Percentiles rank a stretch among this genome's conserved stretches.
Evolutionary conservation across 2,329 filamentous ascomycete genomes (phyloP).

Genomic region (Penicillium sp.): DNA sequence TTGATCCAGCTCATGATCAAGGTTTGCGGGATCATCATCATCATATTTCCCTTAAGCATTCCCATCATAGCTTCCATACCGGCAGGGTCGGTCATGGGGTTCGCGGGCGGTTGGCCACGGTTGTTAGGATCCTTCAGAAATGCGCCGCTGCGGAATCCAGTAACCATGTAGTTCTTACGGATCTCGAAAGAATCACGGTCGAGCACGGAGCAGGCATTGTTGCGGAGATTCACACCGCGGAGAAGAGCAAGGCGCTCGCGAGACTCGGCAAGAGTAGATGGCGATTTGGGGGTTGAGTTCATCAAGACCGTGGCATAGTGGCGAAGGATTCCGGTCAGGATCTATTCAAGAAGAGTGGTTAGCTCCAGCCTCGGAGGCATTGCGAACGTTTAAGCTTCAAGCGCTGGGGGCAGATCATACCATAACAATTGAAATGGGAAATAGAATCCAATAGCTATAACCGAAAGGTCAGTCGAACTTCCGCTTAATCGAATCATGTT

Average conservation of each 20-base stretch:
- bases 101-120: constrained; percentile 81
- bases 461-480: constrained; percentile 14
- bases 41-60: constrained; percentile 99
- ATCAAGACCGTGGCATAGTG: constrained; percentile 96
- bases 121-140: constrained; percentile 87
- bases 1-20: constrained; percentile 99
- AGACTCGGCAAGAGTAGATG: constrained; percentile 56
- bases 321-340: constrained; percentile 89
- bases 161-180: constrained; percentile 76
- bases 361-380: neutral
- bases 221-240: constrained; percentile 79
- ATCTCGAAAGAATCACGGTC: constrained; percentile 72
- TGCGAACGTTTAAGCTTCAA: neutral
- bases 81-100: constrained; percentile 91
- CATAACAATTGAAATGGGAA: constrained; percentile 98
- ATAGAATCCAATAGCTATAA: constrained; percentile 93
- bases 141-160: constrained; percentile 77
- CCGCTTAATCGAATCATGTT: constrained; percentile 1
- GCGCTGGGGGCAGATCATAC: constrained; percentile 42
- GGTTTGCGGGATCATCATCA: constrained; percentile 99
- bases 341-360: constrained; percentile 45
- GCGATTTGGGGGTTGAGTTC: constrained; percentile 75
- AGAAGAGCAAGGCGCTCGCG: constrained; percentile 84
- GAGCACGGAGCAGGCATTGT: constrained; percentile 77
- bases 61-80: constrained; percentile 99